Percentiles rank a stretch among this genome's conserved stretches.
Evolutionary conservation across 2,329 filamentous ascomycete genomes (phyloP).

Genomic region (Exophiala aquamarina): DNA sequence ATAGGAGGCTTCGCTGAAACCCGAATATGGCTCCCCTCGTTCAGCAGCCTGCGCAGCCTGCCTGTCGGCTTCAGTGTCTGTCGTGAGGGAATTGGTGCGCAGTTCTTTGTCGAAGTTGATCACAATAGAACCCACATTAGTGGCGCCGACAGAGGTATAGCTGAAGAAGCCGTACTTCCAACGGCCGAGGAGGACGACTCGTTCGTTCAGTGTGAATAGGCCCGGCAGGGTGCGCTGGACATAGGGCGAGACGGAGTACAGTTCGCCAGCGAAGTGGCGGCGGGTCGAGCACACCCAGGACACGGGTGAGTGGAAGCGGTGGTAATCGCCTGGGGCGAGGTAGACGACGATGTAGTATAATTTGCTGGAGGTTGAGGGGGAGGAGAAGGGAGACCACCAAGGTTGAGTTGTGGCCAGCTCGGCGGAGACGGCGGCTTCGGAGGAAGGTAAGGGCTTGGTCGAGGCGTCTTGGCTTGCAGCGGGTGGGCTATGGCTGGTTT

Average conservation of each 20-base stretch:
- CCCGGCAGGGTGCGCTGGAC: conserved; percentile 89
- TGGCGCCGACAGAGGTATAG: conserved; percentile 92
- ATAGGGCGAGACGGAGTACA: conserved; percentile 94
- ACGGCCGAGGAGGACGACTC: conserved; percentile 85
- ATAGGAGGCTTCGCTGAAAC: conserved; percentile 91
- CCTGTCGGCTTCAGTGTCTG: conserved; percentile 85
- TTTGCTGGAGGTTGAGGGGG: conserved; percentile 59
- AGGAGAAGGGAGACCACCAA: conserved; percentile 69
- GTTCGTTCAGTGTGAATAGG: conserved; percentile 94
- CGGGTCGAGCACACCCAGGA: conserved; percentile 93
- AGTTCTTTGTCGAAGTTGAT: conserved; percentile 96
- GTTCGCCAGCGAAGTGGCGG: conserved; percentile 95
- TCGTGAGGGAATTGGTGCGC: conserved; percentile 85
- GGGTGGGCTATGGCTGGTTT: conserved; percentile 60
- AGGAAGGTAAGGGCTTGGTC: conserved; percentile 63
- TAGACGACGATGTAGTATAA: conserved; percentile 96
- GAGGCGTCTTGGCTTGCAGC: conserved; percentile 70
- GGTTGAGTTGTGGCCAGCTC: conserved; percentile 74
- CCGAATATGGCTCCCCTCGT: conserved; percentile 79
- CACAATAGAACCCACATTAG: conserved; percentile 94
- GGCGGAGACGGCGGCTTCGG: conserved; percentile 79
- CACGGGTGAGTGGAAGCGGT: conserved; percentile 93
- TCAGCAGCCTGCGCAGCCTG: conserved; percentile 77
- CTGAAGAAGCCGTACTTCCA: conserved; percentile 99
- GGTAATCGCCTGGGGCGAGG: conserved; percentile 94